Base-by-base conservation (phyloP, 2,329 filamentous ascomycete species). In the Furcasterigmium furcatum region DNA sequence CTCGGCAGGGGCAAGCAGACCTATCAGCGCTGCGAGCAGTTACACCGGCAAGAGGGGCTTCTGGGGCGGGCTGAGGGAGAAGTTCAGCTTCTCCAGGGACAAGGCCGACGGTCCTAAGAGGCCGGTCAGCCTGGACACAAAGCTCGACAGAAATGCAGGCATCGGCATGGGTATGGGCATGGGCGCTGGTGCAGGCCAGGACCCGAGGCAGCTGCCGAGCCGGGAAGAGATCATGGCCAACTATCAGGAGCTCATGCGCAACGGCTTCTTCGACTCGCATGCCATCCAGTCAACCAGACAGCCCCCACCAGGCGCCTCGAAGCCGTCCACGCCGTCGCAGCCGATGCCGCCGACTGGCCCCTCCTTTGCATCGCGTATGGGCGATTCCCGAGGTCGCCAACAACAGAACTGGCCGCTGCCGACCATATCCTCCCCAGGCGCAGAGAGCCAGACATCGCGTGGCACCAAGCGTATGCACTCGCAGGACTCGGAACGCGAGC, bases 251-350 rank as follows among this genome's bases (percentile, higher is more conserved):
- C 70, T 82, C 46, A 68, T 82, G 53, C 72, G 76, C 3, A 71
- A 71, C 6, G 79, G 79, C 48, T 82, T 82, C 70, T 82, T 82
- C 58, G 68, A 73, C 39, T 66, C 73, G 20, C 77, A 80, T 50
- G 77, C 78, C 43, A 81, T 81, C 49, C 73, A 77, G 49, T 79
- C 77, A 5, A 78, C 76, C 2, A 68, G 79, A 4, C 74, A 76
- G 56, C 73, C 67, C 2, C 58, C 59, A 19, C 61, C 56, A 32
- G 36, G 47, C 41, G 43, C 50, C 34, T 50, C 41, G 30, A 32
- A 40, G 19, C 44, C 41, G 27, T 51, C 43, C 41, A 44, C 34
- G 41, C 49, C 45, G 20, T 44, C 36, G 42, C 43, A 32, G 41
- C 52, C 34, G 43, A 38, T n/a, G n/a, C n/a, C 27, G 41, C 49